Evolutionary conservation across 805 yeast genomes (phyloP).

Genomic region (Metschnikowia continentalis): DNA sequence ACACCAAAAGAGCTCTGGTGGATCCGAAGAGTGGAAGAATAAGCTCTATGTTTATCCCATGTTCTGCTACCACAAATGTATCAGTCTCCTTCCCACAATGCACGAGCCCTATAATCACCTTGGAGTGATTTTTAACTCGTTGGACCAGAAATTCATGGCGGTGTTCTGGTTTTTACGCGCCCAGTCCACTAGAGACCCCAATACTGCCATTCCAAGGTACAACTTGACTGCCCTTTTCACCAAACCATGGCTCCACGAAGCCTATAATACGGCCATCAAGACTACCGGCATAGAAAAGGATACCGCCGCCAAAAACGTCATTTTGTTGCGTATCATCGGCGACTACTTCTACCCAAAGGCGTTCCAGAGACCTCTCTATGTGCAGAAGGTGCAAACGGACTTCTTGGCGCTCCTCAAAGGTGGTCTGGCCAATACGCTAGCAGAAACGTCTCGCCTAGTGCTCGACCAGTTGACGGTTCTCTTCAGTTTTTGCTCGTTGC

Average conservation of each 20-base stretch:
- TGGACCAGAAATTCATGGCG: conserved; percentile 45
- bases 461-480: conserved; percentile 14
- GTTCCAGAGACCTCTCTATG: conserved; percentile 17
- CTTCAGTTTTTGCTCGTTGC: conserved; percentile 14
- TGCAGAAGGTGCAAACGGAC: conserved; percentile 16
- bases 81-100: conserved; percentile 57
- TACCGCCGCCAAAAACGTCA: conserved; percentile 16
- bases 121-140: conserved; percentile 42
- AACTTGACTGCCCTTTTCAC: conserved; percentile 41
- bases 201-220: conserved; percentile 43
- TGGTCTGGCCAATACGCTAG: not conserved
- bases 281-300: conserved; percentile 2
- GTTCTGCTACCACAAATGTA: conserved; percentile 46
- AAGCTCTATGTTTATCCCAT: conserved; percentile 27
- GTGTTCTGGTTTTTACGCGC: conserved; percentile 55
- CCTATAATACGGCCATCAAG: conserved; percentile 11
- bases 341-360: conserved; percentile 40
- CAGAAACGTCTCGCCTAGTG: conserved; percentile 3
- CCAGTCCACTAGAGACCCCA: conserved; percentile 47
- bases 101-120: conserved; percentile 64
- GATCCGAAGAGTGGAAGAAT: conserved; percentile 31
- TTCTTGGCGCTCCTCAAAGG: conserved; percentile 20
- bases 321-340: conserved; percentile 37
- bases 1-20: conserved; percentile 2
- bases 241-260: conserved; percentile 30